These are phyloP conservation scores for Rhizopogon roseolus DNA, from an alignment of 768 basidiomycete genomes.

Conservation along the genomic window DNA sequence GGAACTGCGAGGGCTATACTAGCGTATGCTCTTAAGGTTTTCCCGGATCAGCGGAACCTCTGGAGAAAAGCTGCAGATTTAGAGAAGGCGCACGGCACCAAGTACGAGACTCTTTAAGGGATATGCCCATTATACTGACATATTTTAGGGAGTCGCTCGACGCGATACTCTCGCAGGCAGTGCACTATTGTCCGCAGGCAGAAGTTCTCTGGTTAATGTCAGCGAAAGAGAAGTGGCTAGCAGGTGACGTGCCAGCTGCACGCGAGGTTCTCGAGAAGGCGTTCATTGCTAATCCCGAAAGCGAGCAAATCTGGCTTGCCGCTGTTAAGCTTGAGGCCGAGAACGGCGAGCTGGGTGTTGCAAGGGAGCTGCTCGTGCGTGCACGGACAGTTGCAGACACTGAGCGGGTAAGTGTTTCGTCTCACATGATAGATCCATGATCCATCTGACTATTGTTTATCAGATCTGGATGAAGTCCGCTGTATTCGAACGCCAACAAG, in stretches of 20 bases:
- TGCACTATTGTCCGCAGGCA: conserved; percentile 89
- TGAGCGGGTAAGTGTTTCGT: conserved; percentile 57
- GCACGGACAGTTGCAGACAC: conserved; percentile 91
- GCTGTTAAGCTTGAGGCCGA: conserved; percentile 97
- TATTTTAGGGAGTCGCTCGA: conserved; percentile 66
- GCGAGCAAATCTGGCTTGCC: conserved; percentile 96
- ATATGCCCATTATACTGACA: conserved; percentile 1
- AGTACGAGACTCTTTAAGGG: conserved; percentile 34
- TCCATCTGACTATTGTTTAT: neutral
- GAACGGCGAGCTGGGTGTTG: conserved; percentile 86
- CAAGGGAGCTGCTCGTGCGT: conserved; percentile 79
- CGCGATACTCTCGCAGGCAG: conserved; percentile 76
- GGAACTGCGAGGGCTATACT: conserved; percentile 85
- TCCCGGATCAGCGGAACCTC: conserved; percentile 77
- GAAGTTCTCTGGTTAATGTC: conserved; percentile 98
- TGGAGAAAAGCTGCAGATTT: conserved; percentile 93
- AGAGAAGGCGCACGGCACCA: conserved; percentile 86
- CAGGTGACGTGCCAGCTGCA: conserved; percentile 86
- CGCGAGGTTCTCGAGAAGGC: conserved; percentile 85
- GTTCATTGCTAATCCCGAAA: conserved; percentile 93
- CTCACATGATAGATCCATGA: neutral
- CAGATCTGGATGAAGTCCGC: conserved; percentile 99
- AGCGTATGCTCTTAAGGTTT: conserved; percentile 88
- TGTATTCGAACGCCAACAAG: conserved; percentile 90
- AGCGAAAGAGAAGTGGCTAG: conserved; percentile 95